These are phyloP conservation scores for Sutorius eximius DNA, from an alignment of 1,284 basidiomycete genomes.

Conservation along the genomic window DNA sequence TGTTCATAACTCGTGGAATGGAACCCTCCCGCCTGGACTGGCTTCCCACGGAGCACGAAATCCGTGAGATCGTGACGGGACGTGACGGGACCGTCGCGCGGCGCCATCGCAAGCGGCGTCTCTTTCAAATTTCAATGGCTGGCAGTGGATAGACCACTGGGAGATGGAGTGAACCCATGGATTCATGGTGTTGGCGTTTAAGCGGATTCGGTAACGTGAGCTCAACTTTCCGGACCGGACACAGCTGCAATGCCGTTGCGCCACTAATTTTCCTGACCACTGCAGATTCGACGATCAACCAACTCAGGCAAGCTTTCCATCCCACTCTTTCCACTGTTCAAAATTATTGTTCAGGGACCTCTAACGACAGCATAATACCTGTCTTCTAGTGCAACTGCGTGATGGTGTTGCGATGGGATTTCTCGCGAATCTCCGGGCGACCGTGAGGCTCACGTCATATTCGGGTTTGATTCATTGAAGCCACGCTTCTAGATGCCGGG, in stretches of 20 bases:
- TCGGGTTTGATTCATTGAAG: conserved; percentile 5
- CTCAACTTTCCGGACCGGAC: background rate
- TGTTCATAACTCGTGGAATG: conserved; percentile 2
- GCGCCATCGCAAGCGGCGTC: too few species aligned
- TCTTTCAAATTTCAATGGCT: background rate
- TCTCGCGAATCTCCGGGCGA: background rate
- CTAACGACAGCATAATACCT: background rate
- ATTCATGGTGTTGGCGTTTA: background rate
- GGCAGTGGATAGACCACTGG: background rate
- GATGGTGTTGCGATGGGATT: background rate
- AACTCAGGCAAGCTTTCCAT: background rate
- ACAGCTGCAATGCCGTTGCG: background rate
- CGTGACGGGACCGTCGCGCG: too few species aligned
- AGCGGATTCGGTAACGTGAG: background rate
- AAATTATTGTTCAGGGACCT: background rate
- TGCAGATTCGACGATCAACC: background rate
- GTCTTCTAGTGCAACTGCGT: background rate
- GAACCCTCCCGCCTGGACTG: conserved; percentile 1
- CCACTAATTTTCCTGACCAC: background rate
- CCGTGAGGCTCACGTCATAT: background rate
- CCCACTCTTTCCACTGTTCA: background rate
- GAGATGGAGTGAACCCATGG: background rate
- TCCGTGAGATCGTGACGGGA: too few species aligned
- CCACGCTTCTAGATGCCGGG: conserved; percentile 5
- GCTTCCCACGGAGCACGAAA: background rate